Evolutionary conservation across 352 stramenopile species (phyloP), one percentile per base, ranked within the genome.

Genomic region (Pythium periplocum): DNA sequence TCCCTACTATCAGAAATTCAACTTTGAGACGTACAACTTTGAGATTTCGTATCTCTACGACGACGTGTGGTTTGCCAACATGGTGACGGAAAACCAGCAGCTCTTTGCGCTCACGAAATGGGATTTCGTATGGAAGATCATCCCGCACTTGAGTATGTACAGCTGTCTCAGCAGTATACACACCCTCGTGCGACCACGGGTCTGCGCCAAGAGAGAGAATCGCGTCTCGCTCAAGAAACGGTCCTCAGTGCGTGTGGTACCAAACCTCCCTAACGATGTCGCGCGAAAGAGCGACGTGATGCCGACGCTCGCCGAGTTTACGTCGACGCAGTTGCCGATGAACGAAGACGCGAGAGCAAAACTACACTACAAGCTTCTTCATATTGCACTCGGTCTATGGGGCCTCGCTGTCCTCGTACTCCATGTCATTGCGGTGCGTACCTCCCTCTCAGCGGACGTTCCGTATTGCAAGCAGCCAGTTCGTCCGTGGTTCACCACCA

Each of bases 61-160:
- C 5, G 75, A 86, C 35, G 57, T 64, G 46, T 59, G 32, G 33
- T 83, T 79, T 33, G 53, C 53, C 4, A 78, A 71, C 38, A 52
- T 83, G 31, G 65, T 86, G 4, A 61, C 72, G 10, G 71, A 86
- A 45, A 72, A 74, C 53, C 68, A 66, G 8, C 60, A 69, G 12
- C 53, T 80, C 36, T 68, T 79, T 45, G 64, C 61, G 4, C 61
- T 61, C 9, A 70, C 58, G 11, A 47, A 56, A 36, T 61, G 32
- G 7, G 62, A 68, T 30, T 64, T 62, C 10, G 54, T 58, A 2
- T 67, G 51, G 36, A 76, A 67, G 11, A 43, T 60, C 2, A 57
- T 77, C 11, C 72, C 68, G 2, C 71, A 81, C 32, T 1, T 71
- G 0, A 76, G 68, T 54, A 66, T 69, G 9, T 71, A 71, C 45